phyloP scores from a whole-genome alignment of 2,329 filamentous ascomycete species.

The Mollisiaceae sp. region DNA sequence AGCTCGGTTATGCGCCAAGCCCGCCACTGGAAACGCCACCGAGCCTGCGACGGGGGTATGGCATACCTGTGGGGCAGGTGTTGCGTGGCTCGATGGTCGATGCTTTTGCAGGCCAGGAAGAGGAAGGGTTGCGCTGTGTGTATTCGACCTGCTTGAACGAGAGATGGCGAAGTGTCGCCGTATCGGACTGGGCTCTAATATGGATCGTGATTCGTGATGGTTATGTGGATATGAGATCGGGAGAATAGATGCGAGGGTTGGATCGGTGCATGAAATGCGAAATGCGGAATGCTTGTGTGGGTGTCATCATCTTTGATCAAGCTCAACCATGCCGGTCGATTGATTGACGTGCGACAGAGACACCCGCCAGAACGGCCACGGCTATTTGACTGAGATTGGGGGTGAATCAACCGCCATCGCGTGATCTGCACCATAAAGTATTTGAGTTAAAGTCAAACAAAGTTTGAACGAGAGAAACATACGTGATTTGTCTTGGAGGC shows the following conservation, averaged over 20 bases:
- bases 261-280: background rate
- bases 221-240: background rate
- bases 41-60: background rate
- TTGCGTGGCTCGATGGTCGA: slow-evolving; percentile 6
- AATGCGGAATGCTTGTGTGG: background rate
- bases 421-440: slow-evolving; percentile 5
- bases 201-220: too few relatives aligned
- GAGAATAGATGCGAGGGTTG: background rate
- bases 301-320: background rate
- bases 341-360: background rate
- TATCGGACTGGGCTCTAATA: too few relatives aligned
- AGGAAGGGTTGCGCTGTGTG: slow-evolving; percentile 3
- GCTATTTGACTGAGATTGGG: slow-evolving; percentile 1
- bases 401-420: slow-evolving; percentile 1
- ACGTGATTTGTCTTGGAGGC: slow-evolving; percentile 1
- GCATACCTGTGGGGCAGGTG: slow-evolving; percentile 2
- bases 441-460: slow-evolving; percentile 3
- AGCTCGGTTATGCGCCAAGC: slow-evolving; percentile 25
- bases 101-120: background rate
- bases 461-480: background rate
- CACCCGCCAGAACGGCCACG: slow-evolving; percentile 9
- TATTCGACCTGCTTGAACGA: background rate
- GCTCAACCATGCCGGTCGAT: background rate
- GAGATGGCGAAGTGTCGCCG: background rate
- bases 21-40: slow-evolving; percentile 9